phyloP scores from a whole-genome alignment of 371 early-diverging fungal genomes.

The Lichtheimia ornata region DNA sequence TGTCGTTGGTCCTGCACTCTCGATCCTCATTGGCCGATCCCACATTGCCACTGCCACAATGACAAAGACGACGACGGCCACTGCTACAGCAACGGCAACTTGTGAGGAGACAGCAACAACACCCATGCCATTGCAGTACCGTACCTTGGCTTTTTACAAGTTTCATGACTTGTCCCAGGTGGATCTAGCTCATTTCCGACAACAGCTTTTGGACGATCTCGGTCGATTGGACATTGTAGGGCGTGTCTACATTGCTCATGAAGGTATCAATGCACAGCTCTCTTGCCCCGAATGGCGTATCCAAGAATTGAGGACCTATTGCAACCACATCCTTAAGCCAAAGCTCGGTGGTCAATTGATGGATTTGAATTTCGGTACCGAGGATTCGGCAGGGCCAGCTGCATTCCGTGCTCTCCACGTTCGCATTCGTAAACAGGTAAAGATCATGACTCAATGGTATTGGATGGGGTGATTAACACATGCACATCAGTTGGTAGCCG shows the following conservation, averaged over 20 bases:
- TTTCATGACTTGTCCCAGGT: conserved; percentile 51
- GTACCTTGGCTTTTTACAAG: conserved; percentile 75
- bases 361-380: conserved; percentile 73
- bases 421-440: conserved; percentile 56
- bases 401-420: conserved; percentile 77
- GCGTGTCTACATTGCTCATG: conserved; percentile 74
- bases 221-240: conserved; percentile 64
- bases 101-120: not conserved
- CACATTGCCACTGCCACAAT: not conserved
- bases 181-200: conserved; percentile 47
- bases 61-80: not conserved
- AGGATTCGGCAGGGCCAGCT: conserved; percentile 50
- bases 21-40: not conserved
- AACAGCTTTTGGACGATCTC: conserved; percentile 50
- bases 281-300: conserved; percentile 64
- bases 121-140: conserved; percentile 24
- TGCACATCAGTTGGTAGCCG: conserved; percentile 57
- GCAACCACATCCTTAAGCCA: conserved; percentile 24
- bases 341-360: conserved; percentile 41
- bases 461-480: conserved; percentile 30
- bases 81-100: not conserved
- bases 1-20: not conserved
- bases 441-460: no score
- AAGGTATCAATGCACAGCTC: conserved; percentile 87
- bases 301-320: conserved; percentile 41